Percentiles rank a stretch among this genome's conserved stretches.
Evolutionary conservation across 352 stramenopile genomes (phyloP).

Genomic region (Phytophthora colocasiae): DNA sequence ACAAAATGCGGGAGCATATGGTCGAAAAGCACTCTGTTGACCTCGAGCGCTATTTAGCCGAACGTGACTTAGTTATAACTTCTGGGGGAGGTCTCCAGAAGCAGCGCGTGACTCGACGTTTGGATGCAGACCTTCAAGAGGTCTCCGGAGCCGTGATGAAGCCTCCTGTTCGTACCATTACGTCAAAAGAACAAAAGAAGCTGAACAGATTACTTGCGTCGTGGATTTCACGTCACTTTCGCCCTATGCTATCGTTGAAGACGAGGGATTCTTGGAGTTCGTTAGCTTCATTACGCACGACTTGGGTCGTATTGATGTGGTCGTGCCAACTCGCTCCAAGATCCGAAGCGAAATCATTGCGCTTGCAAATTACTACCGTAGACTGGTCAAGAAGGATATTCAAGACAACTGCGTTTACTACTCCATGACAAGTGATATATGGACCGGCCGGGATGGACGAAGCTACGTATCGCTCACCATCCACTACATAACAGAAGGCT

Average conservation of each 20-base stretch:
- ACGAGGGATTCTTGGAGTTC: slow-evolving; percentile 17
- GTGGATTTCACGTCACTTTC: slow-evolving; percentile 20
- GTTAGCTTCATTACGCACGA: slow-evolving; percentile 15
- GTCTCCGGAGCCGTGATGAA: not conserved
- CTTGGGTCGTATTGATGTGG: slow-evolving; percentile 1
- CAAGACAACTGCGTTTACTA: slow-evolving; percentile 14
- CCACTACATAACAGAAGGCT: slow-evolving; percentile 8
- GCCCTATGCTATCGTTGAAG: slow-evolving; percentile 22
- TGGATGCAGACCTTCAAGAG: not conserved
- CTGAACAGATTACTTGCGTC: slow-evolving; percentile 3
- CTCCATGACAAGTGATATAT: slow-evolving; percentile 21
- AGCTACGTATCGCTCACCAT: slow-evolving; percentile 24
- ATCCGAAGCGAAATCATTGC: slow-evolving; percentile 8
- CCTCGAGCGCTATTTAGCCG: not conserved
- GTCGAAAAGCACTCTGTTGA: not conserved
- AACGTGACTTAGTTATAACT: not conserved
- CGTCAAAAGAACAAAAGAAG: not conserved
- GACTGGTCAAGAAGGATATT: not conserved
- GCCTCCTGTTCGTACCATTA: not conserved
- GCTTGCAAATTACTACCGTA: slow-evolving; percentile 3
- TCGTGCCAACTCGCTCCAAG: slow-evolving; percentile 7
- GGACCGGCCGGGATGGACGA: slow-evolving; percentile 5
- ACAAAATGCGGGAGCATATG: slow-evolving; percentile 14
- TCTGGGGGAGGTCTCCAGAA: not conserved
- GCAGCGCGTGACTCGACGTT: not conserved